Conservation (phyloP, 2,329 filamentous ascomycete species). For the Aspergillus brasiliensis region DNA sequence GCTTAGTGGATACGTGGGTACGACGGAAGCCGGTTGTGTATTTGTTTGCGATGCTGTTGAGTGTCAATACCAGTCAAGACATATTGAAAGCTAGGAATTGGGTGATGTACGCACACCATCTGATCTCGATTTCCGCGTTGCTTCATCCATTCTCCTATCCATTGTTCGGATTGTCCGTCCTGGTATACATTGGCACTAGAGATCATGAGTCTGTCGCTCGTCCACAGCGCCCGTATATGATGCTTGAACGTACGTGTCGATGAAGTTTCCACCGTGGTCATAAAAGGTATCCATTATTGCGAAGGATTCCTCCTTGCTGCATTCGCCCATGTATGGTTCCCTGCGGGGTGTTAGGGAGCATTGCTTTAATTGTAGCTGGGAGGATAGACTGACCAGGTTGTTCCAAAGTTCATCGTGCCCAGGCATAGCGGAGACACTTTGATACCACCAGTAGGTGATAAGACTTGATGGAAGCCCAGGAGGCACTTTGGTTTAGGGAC, state of each 20-base stretch:
- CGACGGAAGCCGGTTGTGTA: conserved; percentile 29
- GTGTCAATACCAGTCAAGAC: not conserved
- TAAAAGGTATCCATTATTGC: conserved; percentile 55
- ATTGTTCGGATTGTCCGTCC: conserved; percentile 51
- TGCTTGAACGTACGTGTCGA: conserved; percentile 46
- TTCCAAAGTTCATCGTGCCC: conserved; percentile 58
- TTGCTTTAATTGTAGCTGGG: no score
- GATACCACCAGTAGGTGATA: conserved; percentile 54
- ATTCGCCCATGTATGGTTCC: conserved; percentile 39
- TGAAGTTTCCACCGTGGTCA: conserved; percentile 55
- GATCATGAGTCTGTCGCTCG: no score
- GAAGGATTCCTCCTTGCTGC: conserved; percentile 52
- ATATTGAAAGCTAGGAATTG: not conserved
- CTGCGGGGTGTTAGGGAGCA: not conserved
- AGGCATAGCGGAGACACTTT: conserved; percentile 58
- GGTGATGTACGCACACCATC: conserved; percentile 54
- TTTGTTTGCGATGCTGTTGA: conserved; percentile 14
- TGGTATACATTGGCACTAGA: conserved; percentile 52
- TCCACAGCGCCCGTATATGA: not conserved
- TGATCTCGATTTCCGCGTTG: conserved; percentile 50
- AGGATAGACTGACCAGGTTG: conserved; percentile 44
- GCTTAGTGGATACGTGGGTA: conserved; percentile 41
- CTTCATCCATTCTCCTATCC: conserved; percentile 58
- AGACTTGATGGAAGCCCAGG: conserved; percentile 55
- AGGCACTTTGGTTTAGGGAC: conserved; percentile 23